Evolutionary conservation across 768 basidiomycete species (phyloP).

Genomic region (Boletus sp.): DNA sequence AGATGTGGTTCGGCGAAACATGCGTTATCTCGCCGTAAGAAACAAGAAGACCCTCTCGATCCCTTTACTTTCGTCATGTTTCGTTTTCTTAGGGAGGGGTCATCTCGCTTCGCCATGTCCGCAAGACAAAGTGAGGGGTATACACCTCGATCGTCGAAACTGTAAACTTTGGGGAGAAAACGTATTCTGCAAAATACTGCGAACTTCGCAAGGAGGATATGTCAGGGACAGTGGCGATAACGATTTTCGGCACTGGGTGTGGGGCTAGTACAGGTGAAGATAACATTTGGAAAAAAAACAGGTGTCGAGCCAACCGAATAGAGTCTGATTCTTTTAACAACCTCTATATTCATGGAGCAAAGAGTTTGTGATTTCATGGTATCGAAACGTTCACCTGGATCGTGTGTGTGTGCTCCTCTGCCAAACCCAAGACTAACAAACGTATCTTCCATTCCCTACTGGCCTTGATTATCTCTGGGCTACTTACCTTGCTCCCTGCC

Average conservation of each 20-base stretch:
- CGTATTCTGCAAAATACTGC: conserved; percentile 86
- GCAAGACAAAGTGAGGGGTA: conserved; percentile 69
- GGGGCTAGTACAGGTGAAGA: conserved; percentile 88
- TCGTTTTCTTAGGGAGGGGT: conserved; percentile 79
- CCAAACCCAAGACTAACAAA: no score
- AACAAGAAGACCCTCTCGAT: conserved; percentile 54
- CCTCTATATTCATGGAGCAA: background rate
- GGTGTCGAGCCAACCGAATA: conserved; percentile 35
- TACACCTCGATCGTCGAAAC: conserved; percentile 87
- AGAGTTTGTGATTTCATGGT: background rate
- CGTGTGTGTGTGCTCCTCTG: background rate
- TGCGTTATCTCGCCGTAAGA: conserved; percentile 73
- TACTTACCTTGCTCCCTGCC: background rate
- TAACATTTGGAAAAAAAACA: conserved; percentile 43
- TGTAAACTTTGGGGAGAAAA: conserved; percentile 86
- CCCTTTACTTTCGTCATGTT: conserved; percentile 87
- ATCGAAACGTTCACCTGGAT: background rate
- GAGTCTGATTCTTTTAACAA: conserved; percentile 46
- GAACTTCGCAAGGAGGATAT: conserved; percentile 56
- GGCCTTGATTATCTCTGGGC: background rate
- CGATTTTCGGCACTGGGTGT: conserved; percentile 33
- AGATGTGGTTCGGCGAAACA: conserved; percentile 85
- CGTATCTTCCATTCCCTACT: background rate
- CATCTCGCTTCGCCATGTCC: conserved; percentile 86
- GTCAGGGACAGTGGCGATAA: conserved; percentile 21